phyloP scores from a whole-genome alignment of 2,329 filamentous ascomycete species.

The Ceratocystis cacaofunesta region DNA sequence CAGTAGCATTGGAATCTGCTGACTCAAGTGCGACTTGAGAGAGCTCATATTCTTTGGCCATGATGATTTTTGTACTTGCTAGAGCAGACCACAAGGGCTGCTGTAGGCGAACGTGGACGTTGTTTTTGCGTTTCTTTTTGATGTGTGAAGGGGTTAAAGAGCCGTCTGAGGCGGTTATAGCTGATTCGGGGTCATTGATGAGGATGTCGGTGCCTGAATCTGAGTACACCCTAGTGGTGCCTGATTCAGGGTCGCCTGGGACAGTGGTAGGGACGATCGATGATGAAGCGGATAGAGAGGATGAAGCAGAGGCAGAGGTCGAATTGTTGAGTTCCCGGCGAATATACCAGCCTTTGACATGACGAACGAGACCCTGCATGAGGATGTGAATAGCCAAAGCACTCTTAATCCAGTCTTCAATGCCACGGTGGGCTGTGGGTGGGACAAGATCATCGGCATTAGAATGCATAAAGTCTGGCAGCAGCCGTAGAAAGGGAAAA shows the following conservation, averaged over 20 bases:
- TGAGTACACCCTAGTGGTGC: conserved; percentile 6
- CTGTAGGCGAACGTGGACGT: conserved; percentile 74
- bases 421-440: background rate
- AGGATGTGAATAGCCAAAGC: conserved; percentile 60
- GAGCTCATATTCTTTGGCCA: conserved; percentile 80
- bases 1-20: conserved; percentile 57
- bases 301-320: conserved; percentile 24
- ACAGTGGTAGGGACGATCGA: conserved; percentile 21
- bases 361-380: conserved; percentile 56
- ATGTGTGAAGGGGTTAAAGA: conserved; percentile 23
- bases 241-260: conserved; percentile 20
- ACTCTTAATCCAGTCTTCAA: conserved; percentile 44
- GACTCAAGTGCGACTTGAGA: conserved; percentile 62
- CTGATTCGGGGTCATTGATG: conserved; percentile 20
- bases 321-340: conserved; percentile 37
- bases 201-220: conserved; percentile 9
- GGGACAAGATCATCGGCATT: background rate
- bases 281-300: background rate
- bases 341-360: conserved; percentile 54
- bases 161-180: conserved; percentile 24
- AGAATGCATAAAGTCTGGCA: conserved; percentile 15
- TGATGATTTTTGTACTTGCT: conserved; percentile 90
- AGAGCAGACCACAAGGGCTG: conserved; percentile 91
- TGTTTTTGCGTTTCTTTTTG: conserved; percentile 82
- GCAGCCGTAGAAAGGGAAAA: background rate